Percentiles rank a stretch among this genome's conserved stretches.
Evolutionary conservation across 2,329 filamentous ascomycete species (phyloP).

Genomic region (Huntiella savannae): DNA sequence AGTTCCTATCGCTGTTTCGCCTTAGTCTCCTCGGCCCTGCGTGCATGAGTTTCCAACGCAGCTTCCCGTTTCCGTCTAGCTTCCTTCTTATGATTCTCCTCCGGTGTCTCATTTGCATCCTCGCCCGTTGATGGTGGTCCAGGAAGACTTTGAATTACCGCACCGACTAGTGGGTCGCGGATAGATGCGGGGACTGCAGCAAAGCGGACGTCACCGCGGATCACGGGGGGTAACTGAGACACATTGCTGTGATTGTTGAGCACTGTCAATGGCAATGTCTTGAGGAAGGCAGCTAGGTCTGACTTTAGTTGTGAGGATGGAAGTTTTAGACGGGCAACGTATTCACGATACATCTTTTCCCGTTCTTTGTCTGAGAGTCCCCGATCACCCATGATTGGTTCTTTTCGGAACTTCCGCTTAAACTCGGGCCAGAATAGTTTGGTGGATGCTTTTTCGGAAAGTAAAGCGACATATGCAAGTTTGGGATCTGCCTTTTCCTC

Average conservation of each 20-base stretch:
- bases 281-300: constrained; percentile 48
- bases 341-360: constrained; percentile 63
- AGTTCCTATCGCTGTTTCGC: constrained; percentile 38
- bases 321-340: constrained; percentile 47
- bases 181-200: constrained; percentile 42
- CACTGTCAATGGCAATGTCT: constrained; percentile 33
- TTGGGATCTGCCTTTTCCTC: constrained; percentile 68
- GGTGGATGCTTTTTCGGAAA: constrained; percentile 64
- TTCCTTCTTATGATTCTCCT: constrained; percentile 30
- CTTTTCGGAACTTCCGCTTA: constrained; percentile 72
- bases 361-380: constrained; percentile 55
- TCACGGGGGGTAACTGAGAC: constrained; percentile 37
- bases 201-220: constrained; percentile 50
- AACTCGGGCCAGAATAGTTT: constrained; percentile 98
- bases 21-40: constrained; percentile 43
- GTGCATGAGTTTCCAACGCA: constrained; percentile 46
- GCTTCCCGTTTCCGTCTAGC: constrained; percentile 41
- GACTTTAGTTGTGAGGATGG: constrained; percentile 46
- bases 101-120: constrained; percentile 21
- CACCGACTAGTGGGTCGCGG: constrained; percentile 46
- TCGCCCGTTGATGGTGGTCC: constrained; percentile 26
- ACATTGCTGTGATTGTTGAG: constrained; percentile 41
- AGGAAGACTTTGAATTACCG: constrained; percentile 44
- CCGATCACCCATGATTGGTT: constrained; percentile 58
- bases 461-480: constrained; percentile 63